Evolutionary conservation across 2,329 filamentous ascomycete genomes (phyloP).

Genomic region (Fusarium albosuccineum): DNA sequence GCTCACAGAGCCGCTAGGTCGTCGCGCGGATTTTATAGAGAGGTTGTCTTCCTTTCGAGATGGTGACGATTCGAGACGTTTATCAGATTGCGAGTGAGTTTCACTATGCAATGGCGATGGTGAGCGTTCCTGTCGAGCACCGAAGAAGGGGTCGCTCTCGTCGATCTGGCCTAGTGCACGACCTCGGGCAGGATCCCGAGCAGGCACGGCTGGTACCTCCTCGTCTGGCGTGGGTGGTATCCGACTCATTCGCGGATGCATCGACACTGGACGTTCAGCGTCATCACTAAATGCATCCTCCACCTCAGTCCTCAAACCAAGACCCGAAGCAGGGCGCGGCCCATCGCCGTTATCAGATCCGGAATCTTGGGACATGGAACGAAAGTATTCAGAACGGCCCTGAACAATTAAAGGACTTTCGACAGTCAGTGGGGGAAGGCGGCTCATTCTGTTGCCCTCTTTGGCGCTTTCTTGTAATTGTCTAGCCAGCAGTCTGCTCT

Average conservation of each 20-base stretch:
- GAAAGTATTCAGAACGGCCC: constrained; percentile 84
- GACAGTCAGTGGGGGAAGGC: constrained; percentile 84
- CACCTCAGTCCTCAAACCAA: constrained; percentile 67
- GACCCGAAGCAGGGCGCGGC: constrained; percentile 44
- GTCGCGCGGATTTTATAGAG: constrained; percentile 53
- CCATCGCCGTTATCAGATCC: constrained; percentile 58
- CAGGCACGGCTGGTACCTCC: constrained; percentile 60
- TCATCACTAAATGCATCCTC: constrained; percentile 66
- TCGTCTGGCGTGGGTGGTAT: constrained; percentile 66
- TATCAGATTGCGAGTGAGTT: constrained; percentile 48
- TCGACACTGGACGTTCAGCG: constrained; percentile 74
- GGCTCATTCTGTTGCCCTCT: constrained; percentile 83
- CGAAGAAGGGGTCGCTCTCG: constrained; percentile 61
- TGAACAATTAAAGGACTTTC: constrained; percentile 83
- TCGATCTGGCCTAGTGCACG: constrained; percentile 55
- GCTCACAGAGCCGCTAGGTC: constrained; percentile 39
- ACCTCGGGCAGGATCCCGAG: constrained; percentile 57
- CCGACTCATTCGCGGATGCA: constrained; percentile 80
- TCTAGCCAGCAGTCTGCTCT: constrained; percentile 87
- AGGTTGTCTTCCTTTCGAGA: constrained; percentile 51
- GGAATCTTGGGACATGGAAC: constrained; percentile 76
- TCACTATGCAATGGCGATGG: constrained; percentile 65
- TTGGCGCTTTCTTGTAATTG: constrained; percentile 85
- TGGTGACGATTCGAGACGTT: constrained; percentile 47
- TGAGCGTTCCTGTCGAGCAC: constrained; percentile 69